phyloP scores from a whole-genome alignment of 306 rosid genomes.

The Vigna trinervia region DNA sequence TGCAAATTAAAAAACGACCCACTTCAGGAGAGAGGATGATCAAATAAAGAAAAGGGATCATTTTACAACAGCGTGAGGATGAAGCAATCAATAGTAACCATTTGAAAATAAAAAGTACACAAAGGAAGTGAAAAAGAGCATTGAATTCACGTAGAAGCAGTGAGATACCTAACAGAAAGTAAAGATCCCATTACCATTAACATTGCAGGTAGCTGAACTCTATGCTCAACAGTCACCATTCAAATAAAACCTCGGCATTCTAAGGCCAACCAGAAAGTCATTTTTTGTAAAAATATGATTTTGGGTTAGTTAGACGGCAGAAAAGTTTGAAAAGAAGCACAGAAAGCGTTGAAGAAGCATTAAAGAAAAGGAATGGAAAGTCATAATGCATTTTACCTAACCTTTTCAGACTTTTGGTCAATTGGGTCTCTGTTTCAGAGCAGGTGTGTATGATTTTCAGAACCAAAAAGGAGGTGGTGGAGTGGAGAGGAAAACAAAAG shows the following conservation, averaged over 20 bases:
- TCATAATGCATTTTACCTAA: constrained; percentile 38
- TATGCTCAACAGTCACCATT: constrained; percentile 2
- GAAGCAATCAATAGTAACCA: constrained; percentile 51
- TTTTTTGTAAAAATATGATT: constrained; percentile 30
- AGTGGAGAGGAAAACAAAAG: constrained; percentile 29
- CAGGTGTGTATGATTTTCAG: constrained; percentile 21
- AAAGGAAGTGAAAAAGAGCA: constrained; percentile 42
- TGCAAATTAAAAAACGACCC: constrained; percentile 7
- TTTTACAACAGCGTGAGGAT: constrained; percentile 51
- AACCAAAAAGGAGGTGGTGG: constrained; percentile 35
- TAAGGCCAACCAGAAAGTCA: constrained; percentile 2
- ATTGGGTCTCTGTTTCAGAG: constrained; percentile 10
- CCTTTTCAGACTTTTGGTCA: constrained; percentile 16
- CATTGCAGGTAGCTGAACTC: neutral
- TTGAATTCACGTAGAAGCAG: constrained; percentile 30
- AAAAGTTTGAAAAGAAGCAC: constrained; percentile 28
- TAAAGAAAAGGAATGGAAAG: constrained; percentile 13
- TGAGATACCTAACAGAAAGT: constrained; percentile 37
- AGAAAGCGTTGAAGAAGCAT: constrained; percentile 21
- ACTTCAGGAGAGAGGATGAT: constrained; percentile 18
- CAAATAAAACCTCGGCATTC: neutral
- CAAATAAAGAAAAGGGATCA: constrained; percentile 45
- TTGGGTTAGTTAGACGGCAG: constrained; percentile 23
- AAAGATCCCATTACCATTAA: constrained; percentile 20
- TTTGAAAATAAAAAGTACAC: constrained; percentile 1